A percentile compares a stretch with the other conserved stretches of the same genome.
These are phyloP conservation scores for Hirsutella rhossiliensis DNA, from an alignment of 2,329 filamentous ascomycete species.

Conservation along the genomic window DNA sequence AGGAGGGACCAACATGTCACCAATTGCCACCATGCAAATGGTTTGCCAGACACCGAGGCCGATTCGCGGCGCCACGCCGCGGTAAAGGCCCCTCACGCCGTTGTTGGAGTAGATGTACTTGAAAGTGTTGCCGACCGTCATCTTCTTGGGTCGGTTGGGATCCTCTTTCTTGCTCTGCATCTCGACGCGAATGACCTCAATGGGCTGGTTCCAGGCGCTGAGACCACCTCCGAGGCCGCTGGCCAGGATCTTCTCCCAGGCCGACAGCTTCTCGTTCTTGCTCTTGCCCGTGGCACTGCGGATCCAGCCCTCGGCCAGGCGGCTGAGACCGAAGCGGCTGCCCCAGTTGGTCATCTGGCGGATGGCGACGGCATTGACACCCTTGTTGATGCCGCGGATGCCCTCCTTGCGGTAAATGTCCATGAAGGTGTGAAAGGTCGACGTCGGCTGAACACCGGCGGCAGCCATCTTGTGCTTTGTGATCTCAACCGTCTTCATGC, in stretches of 20 bases:
- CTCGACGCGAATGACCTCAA: conserved; percentile 98
- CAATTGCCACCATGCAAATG: conserved; percentile 98
- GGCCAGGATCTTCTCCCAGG: conserved; percentile 79
- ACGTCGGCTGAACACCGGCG: conserved; percentile 68
- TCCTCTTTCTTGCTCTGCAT: conserved; percentile 99
- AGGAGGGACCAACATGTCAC: conserved; percentile 68
- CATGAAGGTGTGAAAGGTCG: conserved; percentile 92
- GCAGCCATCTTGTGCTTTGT: conserved; percentile 94
- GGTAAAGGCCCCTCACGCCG: conserved; percentile 85
- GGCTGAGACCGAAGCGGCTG: conserved; percentile 83
- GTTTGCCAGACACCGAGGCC: conserved; percentile 98
- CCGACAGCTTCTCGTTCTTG: conserved; percentile 63
- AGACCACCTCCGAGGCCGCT: conserved; percentile 84
- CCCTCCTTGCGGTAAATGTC: conserved; percentile 93
- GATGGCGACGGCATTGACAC: conserved; percentile 96
- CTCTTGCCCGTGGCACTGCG: conserved; percentile 68
- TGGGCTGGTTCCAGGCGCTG: conserved; percentile 97
- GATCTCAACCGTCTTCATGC: conserved; percentile 99
- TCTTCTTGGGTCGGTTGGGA: conserved; percentile 96
- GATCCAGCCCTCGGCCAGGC: conserved; percentile 84
- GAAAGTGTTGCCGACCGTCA: conserved; percentile 83
- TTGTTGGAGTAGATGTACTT: conserved; percentile 85
- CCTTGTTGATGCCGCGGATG: conserved; percentile 92
- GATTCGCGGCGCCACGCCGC: conserved; percentile 87
- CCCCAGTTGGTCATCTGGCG: conserved; percentile 99